These are phyloP conservation scores for Evernia prunastri DNA, from an alignment of 495 filamentous ascomycete genomes.

Conservation along the genomic window DNA sequence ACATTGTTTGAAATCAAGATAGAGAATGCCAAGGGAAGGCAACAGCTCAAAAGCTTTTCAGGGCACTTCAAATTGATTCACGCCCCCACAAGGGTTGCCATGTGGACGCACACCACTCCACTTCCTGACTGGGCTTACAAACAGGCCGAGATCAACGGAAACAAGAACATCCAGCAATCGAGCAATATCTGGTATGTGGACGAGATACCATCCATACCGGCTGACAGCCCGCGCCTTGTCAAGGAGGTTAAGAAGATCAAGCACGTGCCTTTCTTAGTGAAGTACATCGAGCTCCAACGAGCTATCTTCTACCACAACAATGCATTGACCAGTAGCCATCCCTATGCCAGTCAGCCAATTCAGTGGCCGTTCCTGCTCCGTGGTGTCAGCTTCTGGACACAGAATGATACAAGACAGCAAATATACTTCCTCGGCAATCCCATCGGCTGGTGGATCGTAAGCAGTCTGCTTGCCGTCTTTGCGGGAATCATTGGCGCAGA, in stretches of 20 bases:
- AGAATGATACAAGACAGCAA: constrained; percentile 91
- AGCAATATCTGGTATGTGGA: constrained; percentile 95
- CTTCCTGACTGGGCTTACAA: constrained; percentile 95
- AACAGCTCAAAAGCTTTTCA: constrained; percentile 82
- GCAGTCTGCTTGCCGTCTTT: constrained; percentile 86
- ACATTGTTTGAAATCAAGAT: constrained; percentile 90
- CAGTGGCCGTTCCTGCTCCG: constrained; percentile 96
- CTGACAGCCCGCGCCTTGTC: constrained; percentile 58
- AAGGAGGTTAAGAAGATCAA: constrained; percentile 73
- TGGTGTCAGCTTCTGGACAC: constrained; percentile 98
- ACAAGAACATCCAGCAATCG: constrained; percentile 86
- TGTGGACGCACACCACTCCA: constrained; percentile 95
- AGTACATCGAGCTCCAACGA: constrained; percentile 93
- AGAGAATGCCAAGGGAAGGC: constrained; percentile 73
- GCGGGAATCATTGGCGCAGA: constrained; percentile 88
- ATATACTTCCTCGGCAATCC: constrained; percentile 99
- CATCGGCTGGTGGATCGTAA: constrained; percentile 94
- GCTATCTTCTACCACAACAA: constrained; percentile 99
- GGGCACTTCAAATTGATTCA: constrained; percentile 94
- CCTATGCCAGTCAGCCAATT: constrained; percentile 89
- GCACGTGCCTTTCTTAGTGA: constrained; percentile 76
- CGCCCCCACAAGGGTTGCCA: constrained; percentile 85
- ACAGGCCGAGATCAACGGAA: constrained; percentile 98
- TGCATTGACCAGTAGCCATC: constrained; percentile 91
- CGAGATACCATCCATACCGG: constrained; percentile 71